Percentiles rank a stretch among this genome's conserved stretches.
Evolutionary conservation across 1,139 yeast species (phyloP).

Genomic region (Pichia sp.): DNA sequence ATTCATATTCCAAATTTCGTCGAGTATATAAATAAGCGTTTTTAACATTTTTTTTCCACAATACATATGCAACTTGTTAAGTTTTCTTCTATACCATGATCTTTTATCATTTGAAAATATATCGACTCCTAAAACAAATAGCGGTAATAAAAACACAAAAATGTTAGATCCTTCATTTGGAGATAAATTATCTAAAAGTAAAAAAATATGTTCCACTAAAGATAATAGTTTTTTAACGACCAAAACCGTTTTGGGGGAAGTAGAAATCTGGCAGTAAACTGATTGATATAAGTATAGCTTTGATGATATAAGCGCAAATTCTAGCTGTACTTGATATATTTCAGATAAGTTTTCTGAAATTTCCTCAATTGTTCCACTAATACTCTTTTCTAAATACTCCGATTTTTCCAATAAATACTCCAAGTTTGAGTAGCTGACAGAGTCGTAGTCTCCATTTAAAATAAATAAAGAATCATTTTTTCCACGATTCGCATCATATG

Average conservation of each 20-base stretch:
- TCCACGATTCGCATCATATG: neutral
- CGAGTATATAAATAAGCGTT: constrained; percentile 7
- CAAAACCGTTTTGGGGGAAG: constrained; percentile 14
- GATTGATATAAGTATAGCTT: constrained; percentile 15
- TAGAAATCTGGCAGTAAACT: constrained; percentile 10
- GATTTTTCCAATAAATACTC: constrained; percentile 9
- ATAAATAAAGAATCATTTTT: neutral
- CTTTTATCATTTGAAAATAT: constrained; percentile 7
- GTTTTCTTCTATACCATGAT: constrained; percentile 2
- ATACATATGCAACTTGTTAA: neutral
- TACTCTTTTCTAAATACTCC: constrained; percentile 6
- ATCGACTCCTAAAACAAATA: constrained; percentile 14
- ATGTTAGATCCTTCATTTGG: neutral
- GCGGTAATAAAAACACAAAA: constrained; percentile 7
- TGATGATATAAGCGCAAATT: constrained; percentile 10
- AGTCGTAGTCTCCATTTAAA: neutral
- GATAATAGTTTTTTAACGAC: constrained; percentile 8
- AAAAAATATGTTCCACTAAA: neutral
- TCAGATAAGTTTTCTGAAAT: neutral
- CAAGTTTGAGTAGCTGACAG: constrained; percentile 6
- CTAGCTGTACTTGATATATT: constrained; percentile 3
- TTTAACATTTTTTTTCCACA: constrained; percentile 9
- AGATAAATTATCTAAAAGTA: neutral
- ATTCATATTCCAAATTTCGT: constrained; percentile 12
- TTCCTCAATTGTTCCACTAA: neutral